These are phyloP conservation scores for Rhodofomes roseus DNA, from an alignment of 1,284 basidiomycete genomes.

Conservation along the genomic window DNA sequence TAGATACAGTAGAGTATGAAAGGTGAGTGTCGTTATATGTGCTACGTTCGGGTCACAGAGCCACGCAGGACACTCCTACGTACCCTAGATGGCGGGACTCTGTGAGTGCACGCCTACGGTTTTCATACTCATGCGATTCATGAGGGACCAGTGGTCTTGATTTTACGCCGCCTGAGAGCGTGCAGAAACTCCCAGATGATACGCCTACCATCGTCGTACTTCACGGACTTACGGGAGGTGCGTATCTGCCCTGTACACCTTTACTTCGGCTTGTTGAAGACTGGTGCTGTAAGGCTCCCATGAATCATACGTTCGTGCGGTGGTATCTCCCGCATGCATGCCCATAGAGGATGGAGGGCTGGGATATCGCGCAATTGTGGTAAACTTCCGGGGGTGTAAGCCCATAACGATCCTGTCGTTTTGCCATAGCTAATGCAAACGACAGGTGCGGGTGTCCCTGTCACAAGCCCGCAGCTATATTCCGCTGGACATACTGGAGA, in stretches of 20 bases:
- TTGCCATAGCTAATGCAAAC: background rate
- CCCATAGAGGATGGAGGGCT: constrained; percentile 73
- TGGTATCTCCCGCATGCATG: constrained; percentile 69
- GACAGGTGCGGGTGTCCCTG: constrained; percentile 76
- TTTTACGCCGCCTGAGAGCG: constrained; percentile 57
- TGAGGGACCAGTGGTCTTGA: constrained; percentile 57
- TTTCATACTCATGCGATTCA: background rate
- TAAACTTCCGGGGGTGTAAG: constrained; percentile 91
- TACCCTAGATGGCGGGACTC: constrained; percentile 65
- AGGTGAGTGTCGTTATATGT: constrained; percentile 39
- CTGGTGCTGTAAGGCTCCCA: constrained; percentile 58
- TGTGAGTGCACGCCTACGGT: constrained; percentile 39
- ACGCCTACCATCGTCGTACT: constrained; percentile 81
- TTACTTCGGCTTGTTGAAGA: background rate
- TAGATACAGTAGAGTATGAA: constrained; percentile 69
- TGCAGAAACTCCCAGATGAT: constrained; percentile 49
- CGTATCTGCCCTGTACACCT: background rate
- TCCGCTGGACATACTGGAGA: constrained; percentile 87
- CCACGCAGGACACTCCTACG: constrained; percentile 53
- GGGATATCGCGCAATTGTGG: constrained; percentile 83
- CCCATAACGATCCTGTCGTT: background rate
- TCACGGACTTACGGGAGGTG: constrained; percentile 89
- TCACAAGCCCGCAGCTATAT: constrained; percentile 82
- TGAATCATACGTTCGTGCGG: constrained; percentile 84
- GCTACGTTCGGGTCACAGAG: background rate